Base-by-base conservation (phyloP, 1,284 basidiomycete species). In the Ceratobasidium theobromae region DNA sequence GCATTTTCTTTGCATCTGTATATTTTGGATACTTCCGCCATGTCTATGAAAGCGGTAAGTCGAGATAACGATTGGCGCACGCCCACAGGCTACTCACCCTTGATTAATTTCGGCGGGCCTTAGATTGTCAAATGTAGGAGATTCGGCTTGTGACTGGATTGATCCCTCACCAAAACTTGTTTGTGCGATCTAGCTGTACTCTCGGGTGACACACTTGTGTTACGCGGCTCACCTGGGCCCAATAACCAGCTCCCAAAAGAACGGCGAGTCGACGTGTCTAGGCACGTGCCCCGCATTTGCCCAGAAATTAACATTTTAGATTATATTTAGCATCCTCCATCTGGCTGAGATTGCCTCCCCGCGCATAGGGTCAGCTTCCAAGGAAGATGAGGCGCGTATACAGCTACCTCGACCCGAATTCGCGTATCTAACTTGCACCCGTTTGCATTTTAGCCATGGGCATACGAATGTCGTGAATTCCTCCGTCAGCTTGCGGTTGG, bases 391-490 rank as follows among this genome's bases (percentile, higher is more conserved):
- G 82, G 92, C 88, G 70, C 69, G 82, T 71, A 11, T 1, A 23
- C 18, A 12, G 6, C 38, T 60, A 43, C 4, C 32, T 6, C 23
- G 28, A 28, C 12, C 48, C 38, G 16, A 9, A 27, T 11, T 62
- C 14, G 35, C 14, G 1, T 45, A n/a, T n/a, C n/a, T n/a, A n/a
- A n/a, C n/a, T 43, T 65, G 38, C 53, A 65, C 46, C 32, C 58
- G 32, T 45, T 38, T 16, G 12, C 25, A 41, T 35, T 21, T 14
- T 70, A 95, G 90, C 86, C 89, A 8, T 94, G 89, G 84, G 92
- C 95, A 3, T 98, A 91, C 74, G 91, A 95, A 74, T 88, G 94
- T 45, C 88, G 96, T 73, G 96, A 98, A 79, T 97, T 88, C 77
- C 82, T 98, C 40, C 88, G 95, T 53, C 79, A 86, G 40, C 79